phyloP scores from a whole-genome alignment of 352 stramenopile species.

The Phytophthora parvispora region DNA sequence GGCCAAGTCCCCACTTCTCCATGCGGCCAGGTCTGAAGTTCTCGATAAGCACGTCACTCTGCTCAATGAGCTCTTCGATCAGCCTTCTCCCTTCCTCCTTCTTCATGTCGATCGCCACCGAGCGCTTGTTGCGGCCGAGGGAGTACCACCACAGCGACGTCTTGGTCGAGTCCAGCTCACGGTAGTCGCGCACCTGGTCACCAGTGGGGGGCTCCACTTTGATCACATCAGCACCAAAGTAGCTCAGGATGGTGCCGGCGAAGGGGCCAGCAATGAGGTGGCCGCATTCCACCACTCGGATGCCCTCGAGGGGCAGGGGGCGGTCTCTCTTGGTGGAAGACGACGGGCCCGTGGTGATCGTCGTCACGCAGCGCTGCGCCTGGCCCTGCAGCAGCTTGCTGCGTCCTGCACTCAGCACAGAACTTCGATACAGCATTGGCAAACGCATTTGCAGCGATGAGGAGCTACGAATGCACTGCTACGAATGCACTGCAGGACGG shows the following conservation, averaged over 20 bases:
- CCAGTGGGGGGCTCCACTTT: slow-evolving; percentile 90
- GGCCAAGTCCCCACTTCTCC: slow-evolving; percentile 89
- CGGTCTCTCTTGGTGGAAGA: slow-evolving; percentile 22
- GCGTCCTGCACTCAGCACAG: slow-evolving; percentile 12
- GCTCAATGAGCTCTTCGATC: slow-evolving; percentile 74
- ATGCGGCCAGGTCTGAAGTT: slow-evolving; percentile 91
- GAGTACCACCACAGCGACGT: slow-evolving; percentile 93
- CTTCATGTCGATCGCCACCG: slow-evolving; percentile 86
- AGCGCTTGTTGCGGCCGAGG: slow-evolving; percentile 90
- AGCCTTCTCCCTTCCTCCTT: slow-evolving; percentile 68
- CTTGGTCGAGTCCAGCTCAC: slow-evolving; percentile 72
- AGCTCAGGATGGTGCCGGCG: slow-evolving; percentile 86
- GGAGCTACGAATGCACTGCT: too few species aligned
- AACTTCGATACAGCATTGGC: slow-evolving; percentile 6
- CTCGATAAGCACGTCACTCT: slow-evolving; percentile 91
- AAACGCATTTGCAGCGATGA: slow-evolving; percentile 8
- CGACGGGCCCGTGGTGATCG: slow-evolving; percentile 26
- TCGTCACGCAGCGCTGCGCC: slow-evolving; percentile 44
- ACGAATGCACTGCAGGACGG: background rate
- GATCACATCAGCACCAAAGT: slow-evolving; percentile 93
- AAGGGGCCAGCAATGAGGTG: slow-evolving; percentile 87
- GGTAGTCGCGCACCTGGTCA: slow-evolving; percentile 87
- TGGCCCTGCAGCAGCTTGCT: slow-evolving; percentile 2
- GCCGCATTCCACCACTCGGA: slow-evolving; percentile 84
- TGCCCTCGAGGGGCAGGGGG: slow-evolving; percentile 68